Evolutionary conservation across 2,329 filamentous ascomycete genomes (phyloP), one percentile per base, ranked within the genome.

Genomic region (Conoideocrella luteorostrata): DNA sequence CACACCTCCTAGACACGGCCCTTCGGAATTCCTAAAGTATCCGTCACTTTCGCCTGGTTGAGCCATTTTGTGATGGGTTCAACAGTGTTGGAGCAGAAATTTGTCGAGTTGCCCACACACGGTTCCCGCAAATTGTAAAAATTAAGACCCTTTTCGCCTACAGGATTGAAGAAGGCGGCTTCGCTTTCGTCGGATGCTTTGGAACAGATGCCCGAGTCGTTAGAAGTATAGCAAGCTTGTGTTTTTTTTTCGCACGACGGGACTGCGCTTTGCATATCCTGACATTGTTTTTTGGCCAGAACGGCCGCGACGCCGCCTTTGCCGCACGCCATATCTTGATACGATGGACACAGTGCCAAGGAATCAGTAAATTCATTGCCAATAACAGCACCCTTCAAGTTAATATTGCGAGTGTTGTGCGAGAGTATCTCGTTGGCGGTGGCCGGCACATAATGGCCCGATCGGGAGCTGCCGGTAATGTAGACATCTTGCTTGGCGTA

Each of bases 311-410:
- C 95, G 52, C 91, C 91, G 66, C 91, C 91, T 37, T 95, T 82
- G 59, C 93, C 91, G 61, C 93, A 97, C 48, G 88, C 93, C 91
- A 97, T 97, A 55, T 91, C 90, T 57, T 85, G 85, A 78, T 96
- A 97, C 74, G 94, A 82, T 51, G 83, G 82, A 66, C 96, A 95
- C 69, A 97, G 91, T 35, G 88, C 95, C 54, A 85, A 77, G 46
- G 86, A 85, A 67, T 98, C 91, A 41, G 91, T 96, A 51, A 97
- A 77, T 66, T 91, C 91, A 65, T 98, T 97, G 44, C 91, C 93
- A 58, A 98, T 95, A 50, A 95, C 71, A 48, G 95, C 77, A 28
- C 89, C 95, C 77, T 96, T 86, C 53, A 95, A 82, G 74, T 95
- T 95, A 77, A 95, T 95, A 77, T 95, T 95, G 64, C 86, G 84